Base-by-base conservation (phyloP, 1,284 basidiomycete genomes). In the Golubevia pallescens region DNA sequence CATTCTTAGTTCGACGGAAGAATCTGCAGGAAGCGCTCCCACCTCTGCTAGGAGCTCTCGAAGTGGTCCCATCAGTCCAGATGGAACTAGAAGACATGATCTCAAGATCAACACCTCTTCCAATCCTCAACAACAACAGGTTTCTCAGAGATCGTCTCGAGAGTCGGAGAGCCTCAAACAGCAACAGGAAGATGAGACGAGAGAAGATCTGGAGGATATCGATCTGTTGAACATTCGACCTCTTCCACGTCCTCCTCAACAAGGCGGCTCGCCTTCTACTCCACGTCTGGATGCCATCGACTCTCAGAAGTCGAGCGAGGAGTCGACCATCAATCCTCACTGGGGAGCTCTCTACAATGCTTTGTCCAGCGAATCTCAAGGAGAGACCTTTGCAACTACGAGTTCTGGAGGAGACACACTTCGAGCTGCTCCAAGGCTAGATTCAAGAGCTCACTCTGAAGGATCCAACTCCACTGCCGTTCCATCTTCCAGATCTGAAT, bases 11-110 rank as follows among this genome's bases (percentile, higher is more conserved):
- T 69, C 68, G 58, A 67, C 60, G 53, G 77, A 78, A 42, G 75
- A 72, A 28, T 68, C 68, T 7, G 73, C 63, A 61, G 42, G 42
- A 48, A 80, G 77, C 52, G 74, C 78, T 1, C 78, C 78, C 6
- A 80, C 78, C 2, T 78, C 78, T 7, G 76, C 78, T 6, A 61
- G 78, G 28, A 78, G 72, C 62, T 80, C 78, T n/a, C 68, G 73
- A 53, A 78, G 76, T 60, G 71, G 68, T 7, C 63, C 71, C 7
- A 42, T 67, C 32, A 67, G 67, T 42, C 67, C 56, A 34, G 54
- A 32, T n/a, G 54, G 55, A 38, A 23, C 54, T 38, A 23, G 52
- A 20, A 19, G 51, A 16, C 42, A 60, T 23, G 24, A 16, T 60
- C 60, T n/a, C 56, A 60, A 24, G 73, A 69, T 1, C 8, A 48